Evolutionary conservation across 306 rosid species (phyloP).

Genomic region (Senna siamea): DNA sequence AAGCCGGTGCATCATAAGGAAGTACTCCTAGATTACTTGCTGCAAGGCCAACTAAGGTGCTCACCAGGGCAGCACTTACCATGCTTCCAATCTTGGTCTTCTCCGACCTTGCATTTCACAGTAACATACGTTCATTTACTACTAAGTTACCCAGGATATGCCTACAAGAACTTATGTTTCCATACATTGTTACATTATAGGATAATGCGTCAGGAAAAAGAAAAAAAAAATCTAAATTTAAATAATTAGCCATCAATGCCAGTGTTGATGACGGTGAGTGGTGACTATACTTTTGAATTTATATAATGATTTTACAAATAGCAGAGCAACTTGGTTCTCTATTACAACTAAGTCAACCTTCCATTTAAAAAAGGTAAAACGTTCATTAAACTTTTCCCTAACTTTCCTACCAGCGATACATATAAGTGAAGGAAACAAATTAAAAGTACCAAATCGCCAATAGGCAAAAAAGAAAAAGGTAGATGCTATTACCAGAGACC

Average conservation of each 20-base stretch:
- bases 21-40: constrained; percentile 73
- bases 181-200: not conserved
- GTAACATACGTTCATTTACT: constrained; percentile 13
- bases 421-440: not conserved
- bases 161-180: not conserved
- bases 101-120: constrained; percentile 53
- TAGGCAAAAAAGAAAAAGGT: not conserved
- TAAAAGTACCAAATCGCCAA: not conserved
- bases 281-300: not conserved
- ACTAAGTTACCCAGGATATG: not conserved
- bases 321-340: not conserved
- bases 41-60: constrained; percentile 79
- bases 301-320: not conserved
- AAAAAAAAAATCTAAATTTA: not conserved
- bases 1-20: constrained; percentile 65
- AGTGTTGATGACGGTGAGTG: not conserved
- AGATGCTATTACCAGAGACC: constrained; percentile 34
- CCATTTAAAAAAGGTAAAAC: not conserved
- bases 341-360: not conserved
- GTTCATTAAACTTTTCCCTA: too few relatives aligned
- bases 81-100: constrained; percentile 75
- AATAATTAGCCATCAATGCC: not conserved
- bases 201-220: not conserved
- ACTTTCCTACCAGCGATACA: not conserved
- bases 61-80: constrained; percentile 76